Base-by-base conservation (phyloP, 2,329 filamentous ascomycete genomes). In the Davidsoniella neocaledoniae region DNA sequence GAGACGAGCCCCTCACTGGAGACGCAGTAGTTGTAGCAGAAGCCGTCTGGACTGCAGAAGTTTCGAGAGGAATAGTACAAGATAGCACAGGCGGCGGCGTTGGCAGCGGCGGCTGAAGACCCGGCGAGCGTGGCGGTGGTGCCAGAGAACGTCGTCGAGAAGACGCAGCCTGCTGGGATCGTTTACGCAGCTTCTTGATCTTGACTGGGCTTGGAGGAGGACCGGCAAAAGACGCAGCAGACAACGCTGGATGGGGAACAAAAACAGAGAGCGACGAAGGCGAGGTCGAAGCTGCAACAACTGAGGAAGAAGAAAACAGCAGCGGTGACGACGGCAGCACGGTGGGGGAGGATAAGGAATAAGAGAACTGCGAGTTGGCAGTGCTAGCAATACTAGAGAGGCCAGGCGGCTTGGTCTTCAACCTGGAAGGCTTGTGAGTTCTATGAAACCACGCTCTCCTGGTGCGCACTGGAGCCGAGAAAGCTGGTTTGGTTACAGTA, bases 261-360 rank as follows among this genome's bases (percentile, higher is more conserved):
- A 21, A n/a, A 6, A 23, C 41, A 25, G 19, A 23, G 17, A 43
- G 41, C 41, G 41, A 17, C 5, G 19, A 25, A 14, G 41, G 9
- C 41, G 41, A n/a, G 5, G 41, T 17, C 10, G 41, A 43, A 9
- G 41, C 14, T 19, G 48, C 40, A 12, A 36, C 42, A 29, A 50
- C 42, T 26, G 42, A 50, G 26, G 29, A 44, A 14, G 37, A 43
- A 42, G 40, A 51, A 21, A 46, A 42, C 33, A 25, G 41, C 16
- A 45, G 48, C 26, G 44, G 49, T 12, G 44, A 51, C 12, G 48
- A 46, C 19, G 48, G 43, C 26, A 42, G 29, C 21, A 37, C 39
- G 38, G 49, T 43, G 43, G 40, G 40, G 45, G 49, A 48, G 16
- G 29, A 10, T 8, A 29, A 44, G n/a, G 49, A 48, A 38, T 38